A percentile compares a stretch with the other conserved stretches of the same genome.
These are phyloP conservation scores for Corylus heterophylla DNA, from an alignment of 306 rosid species.

Conservation along the genomic window DNA sequence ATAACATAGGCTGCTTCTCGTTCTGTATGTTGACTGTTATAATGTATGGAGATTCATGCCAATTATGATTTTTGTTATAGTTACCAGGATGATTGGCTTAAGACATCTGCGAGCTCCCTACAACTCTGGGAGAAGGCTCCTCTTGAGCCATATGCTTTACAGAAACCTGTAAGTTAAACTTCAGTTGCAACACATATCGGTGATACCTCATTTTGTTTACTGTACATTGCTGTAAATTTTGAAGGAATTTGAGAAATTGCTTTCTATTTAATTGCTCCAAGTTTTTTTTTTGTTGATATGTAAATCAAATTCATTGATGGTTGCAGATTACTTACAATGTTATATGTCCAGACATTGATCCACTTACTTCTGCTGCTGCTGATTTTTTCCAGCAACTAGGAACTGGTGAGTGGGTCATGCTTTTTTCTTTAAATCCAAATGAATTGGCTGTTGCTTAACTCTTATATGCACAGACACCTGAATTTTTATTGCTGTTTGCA, in stretches of 20 bases:
- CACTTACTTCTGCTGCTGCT: constrained; percentile 87
- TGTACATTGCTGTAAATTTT: constrained; percentile 9
- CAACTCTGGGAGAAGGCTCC: constrained; percentile 99
- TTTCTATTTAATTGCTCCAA: constrained; percentile 18
- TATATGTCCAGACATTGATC: constrained; percentile 95
- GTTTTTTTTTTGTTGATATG: background rate
- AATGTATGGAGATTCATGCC: constrained; percentile 4
- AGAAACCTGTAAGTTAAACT: constrained; percentile 72
- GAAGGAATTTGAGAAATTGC: constrained; percentile 19
- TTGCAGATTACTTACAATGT: constrained; percentile 82
- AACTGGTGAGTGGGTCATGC: constrained; percentile 61
- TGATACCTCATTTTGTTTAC: constrained; percentile 11
- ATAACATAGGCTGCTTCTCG: background rate
- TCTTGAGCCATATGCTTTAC: constrained; percentile 89
- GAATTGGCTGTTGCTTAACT: constrained; percentile 22
- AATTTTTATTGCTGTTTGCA: constrained; percentile 11
- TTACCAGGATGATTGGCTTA: constrained; percentile 99
- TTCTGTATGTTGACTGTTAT: background rate
- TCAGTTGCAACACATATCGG: constrained; percentile 14
- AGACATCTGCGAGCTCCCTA: constrained; percentile 77
- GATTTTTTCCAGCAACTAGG: constrained; percentile 98
- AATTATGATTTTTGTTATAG: constrained; percentile 39
- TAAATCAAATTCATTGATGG: constrained; percentile 24
- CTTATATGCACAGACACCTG: constrained; percentile 10
- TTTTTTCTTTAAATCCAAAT: constrained; percentile 15